Conservation (phyloP, 2,329 filamentous ascomycete species). For the Fusarium mexicanum region DNA sequence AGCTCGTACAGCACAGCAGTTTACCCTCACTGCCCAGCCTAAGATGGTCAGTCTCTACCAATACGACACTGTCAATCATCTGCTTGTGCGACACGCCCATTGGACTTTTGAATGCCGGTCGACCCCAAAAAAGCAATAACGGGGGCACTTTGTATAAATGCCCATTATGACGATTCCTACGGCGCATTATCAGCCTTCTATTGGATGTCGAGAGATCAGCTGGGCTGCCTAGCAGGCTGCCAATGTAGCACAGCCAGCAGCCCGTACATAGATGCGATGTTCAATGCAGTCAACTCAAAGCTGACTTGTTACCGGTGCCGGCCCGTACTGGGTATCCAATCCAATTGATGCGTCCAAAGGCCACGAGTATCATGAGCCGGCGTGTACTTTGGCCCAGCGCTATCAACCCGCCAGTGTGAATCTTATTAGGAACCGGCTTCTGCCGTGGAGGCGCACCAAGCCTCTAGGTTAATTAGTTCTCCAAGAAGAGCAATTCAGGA, state of each 20-base stretch:
- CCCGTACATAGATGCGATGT: slow-evolving; percentile 2
- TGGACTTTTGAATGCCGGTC: slow-evolving; percentile 21
- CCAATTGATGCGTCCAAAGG: slow-evolving; percentile 4
- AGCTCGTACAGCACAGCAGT: slow-evolving; percentile 7
- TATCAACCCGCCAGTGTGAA: slow-evolving; percentile 3
- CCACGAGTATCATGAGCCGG: background rate
- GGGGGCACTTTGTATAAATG: slow-evolving; percentile 22
- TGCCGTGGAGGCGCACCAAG: slow-evolving; percentile 7
- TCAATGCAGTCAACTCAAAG: background rate
- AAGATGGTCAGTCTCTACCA: background rate
- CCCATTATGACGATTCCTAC: slow-evolving; percentile 30
- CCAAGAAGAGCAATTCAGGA: background rate
- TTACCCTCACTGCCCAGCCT: slow-evolving; percentile 1
- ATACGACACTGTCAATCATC: slow-evolving; percentile 21
- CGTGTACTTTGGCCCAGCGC: background rate
- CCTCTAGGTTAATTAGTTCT: background rate
- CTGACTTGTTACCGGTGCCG: background rate
- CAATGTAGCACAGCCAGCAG: slow-evolving; percentile 26
- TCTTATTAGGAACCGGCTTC: slow-evolving; percentile 1
- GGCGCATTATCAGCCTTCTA: slow-evolving; percentile 11
- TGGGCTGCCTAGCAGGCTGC: slow-evolving; percentile 27
- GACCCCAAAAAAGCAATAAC: slow-evolving; percentile 29
- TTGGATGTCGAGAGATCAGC: slow-evolving; percentile 29
- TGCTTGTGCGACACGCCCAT: slow-evolving; percentile 22
- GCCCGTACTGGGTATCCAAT: background rate